These are phyloP conservation scores for Lipomyces yarrowii DNA, from an alignment of 1,139 yeast species.

Conservation along the genomic window DNA sequence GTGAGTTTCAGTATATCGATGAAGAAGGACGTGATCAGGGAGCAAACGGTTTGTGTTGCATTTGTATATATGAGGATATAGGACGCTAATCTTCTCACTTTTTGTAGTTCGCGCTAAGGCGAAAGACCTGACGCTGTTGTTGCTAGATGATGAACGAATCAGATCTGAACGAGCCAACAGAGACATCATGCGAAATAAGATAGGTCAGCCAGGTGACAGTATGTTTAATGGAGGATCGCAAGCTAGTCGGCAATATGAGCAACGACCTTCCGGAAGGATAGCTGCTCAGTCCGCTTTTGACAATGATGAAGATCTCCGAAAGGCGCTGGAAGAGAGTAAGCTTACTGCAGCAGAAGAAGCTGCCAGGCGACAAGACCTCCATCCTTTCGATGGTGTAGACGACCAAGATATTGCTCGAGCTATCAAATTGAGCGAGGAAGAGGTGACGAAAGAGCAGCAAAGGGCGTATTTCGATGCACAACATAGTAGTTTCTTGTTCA, in stretches of 20 bases:
- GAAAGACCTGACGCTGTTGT: conserved; percentile 76
- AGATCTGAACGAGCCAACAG: conserved; percentile 60
- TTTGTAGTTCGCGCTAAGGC: conserved; percentile 79
- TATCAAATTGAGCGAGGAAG: conserved; percentile 61
- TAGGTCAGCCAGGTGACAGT: conserved; percentile 30
- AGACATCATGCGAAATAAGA: conserved; percentile 33
- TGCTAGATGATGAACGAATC: conserved; percentile 83
- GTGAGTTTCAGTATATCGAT: conserved; percentile 87
- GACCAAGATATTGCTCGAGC: conserved; percentile 80
- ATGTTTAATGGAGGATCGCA: conserved; percentile 7
- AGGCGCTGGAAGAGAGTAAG: conserved; percentile 81
- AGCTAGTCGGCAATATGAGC: background rate
- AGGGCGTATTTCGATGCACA: conserved; percentile 44
- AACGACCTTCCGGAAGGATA: background rate
- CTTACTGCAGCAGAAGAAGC: conserved; percentile 87
- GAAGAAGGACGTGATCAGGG: conserved; percentile 87
- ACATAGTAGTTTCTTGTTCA: conserved; percentile 11
- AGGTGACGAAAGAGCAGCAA: conserved; percentile 80
- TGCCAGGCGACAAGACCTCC: conserved; percentile 47
- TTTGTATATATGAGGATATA: background rate
- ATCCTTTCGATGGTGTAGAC: conserved; percentile 48
- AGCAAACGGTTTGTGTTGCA: conserved; percentile 50
- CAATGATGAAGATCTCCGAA: conserved; percentile 76
- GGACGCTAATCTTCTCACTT: background rate
- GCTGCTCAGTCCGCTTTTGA: conserved; percentile 40